Base-by-base conservation (phyloP, 805 yeast genomes). In the Candida andamanensis region DNA sequence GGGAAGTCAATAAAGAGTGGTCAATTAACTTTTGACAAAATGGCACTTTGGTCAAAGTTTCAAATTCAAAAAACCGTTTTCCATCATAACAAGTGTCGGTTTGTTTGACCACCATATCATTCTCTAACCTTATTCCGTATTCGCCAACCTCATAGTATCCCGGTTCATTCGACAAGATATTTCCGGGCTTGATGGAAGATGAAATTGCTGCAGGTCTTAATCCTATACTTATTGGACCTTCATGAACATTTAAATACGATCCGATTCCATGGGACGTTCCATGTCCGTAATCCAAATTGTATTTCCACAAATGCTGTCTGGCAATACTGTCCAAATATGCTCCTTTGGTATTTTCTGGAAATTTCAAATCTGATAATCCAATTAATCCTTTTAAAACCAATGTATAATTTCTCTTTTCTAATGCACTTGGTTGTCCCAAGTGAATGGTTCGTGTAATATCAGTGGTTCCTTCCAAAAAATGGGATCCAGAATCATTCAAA, bases 401-500 rank as follows among this genome's bases (percentile, higher is more conserved):
- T 0, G 81, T 76, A 49, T 76, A 76, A 40, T 71, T 67, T 28
- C 54, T 60, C 15, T 55, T 59, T 45, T 75, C 72, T 27, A 67
- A 74, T 3, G 49, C 40, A 0, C 63, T 48, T 18, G 82, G 81
- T 3, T 41, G 45, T 6, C 63, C 63, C 43, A 74, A 72, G 52
- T 76, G 81, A 11, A 74, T 42, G 1, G 83, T 76, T 52, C 83
- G 62, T 6, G 83, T 76, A 4, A 74, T 73, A 52, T 76, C 83
- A 1, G 83, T 76, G 5, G 82, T 92, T 8, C 98, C 98, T 49
- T 89, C 95, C 15, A 81, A 54, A 50, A 75, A 90, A 48, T 92
- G 98, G 1, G 92, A 85, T 4, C 98, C 98, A 2, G 95, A 76
- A 55, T 92, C 98, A 38, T 85, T 66, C 40, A 92, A 63, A 45